Base-by-base conservation (phyloP, 169 alveolate genomes). In the Eimeria sp. region DNA sequence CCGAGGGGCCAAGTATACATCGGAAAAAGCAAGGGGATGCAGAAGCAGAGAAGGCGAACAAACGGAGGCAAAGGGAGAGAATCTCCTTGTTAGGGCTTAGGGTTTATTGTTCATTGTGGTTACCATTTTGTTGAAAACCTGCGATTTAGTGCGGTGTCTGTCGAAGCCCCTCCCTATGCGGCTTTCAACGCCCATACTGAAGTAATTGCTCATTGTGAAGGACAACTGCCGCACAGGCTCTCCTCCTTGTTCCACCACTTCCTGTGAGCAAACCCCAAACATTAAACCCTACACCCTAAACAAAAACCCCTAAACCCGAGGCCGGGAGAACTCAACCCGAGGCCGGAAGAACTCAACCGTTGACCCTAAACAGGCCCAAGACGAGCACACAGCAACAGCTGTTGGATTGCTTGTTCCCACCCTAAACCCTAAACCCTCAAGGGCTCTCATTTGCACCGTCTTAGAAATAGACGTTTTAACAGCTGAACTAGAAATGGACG, bases 141-240 rank as follows among this genome's bases (percentile, higher is more conserved):
- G 96, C 57, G 95, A 92, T 57, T 96, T 86, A 14, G 96, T 95
- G 16, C 99, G 96, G 80, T 97, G 96, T 63, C 98, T 97, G 86
- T 98, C 99, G 92, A 98, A 98, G 34, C 98, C 99, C 20, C 97
- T 89, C 11, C 99, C 99, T 63, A 99, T 98, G 94, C 99, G 97
- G 58, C 99, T 98, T 97, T 99, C 99, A 63, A 98, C 97, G 27
- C 99, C 99, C 76, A 83, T 57, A 97, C 98, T 97, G 95, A 98
- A 98, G 95, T 98, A 98, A 94, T 98, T 98, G 40, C 98, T 96
- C 99, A 98, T 97, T 14, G 89, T 57, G 89, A 91, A 84, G 27
- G 57, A 4, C 61, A 96, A 40, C 73, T 25, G 22, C 84, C 45
- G 49, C 45, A 95, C 90, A 57, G 97, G 73, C 45, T 95, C 92